Conservation (phyloP, 768 basidiomycete genomes). For the Kwoniella europaea region DNA sequence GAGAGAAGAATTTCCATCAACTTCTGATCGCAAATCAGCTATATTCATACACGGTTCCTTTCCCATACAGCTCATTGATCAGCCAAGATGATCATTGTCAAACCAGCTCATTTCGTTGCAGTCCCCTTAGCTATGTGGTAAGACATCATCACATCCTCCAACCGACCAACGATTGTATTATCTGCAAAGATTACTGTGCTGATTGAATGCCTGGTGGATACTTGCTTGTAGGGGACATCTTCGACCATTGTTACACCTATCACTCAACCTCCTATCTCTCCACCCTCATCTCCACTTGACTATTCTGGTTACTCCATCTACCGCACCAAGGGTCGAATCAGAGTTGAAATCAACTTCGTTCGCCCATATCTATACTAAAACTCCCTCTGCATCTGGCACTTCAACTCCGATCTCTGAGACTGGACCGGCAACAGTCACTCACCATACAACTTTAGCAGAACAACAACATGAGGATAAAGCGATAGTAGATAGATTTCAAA, state of each 20-base stretch:
- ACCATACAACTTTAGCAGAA: background rate
- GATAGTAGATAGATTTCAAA: constrained; percentile 18
- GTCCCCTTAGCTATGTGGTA: constrained; percentile 31
- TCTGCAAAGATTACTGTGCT: background rate
- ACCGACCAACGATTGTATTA: background rate
- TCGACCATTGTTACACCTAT: constrained; percentile 25
- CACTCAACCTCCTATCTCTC: constrained; percentile 20
- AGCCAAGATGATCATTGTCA: constrained; percentile 18
- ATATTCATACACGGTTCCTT: no score
- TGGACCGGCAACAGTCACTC: background rate
- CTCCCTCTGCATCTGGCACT: background rate
- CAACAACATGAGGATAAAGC: background rate
- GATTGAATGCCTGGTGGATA: no score
- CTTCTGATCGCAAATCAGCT: no score
- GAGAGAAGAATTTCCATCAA: no score
- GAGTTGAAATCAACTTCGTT: constrained; percentile 29
- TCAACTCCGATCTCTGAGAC: background rate
- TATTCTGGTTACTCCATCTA: constrained; percentile 27
- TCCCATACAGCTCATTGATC: no score
- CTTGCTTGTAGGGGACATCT: constrained; percentile 20
- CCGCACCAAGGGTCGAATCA: constrained; percentile 9
- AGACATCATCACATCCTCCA: constrained; percentile 1
- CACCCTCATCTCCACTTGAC: constrained; percentile 31
- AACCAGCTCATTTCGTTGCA: constrained; percentile 27
- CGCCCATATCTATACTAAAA: constrained; percentile 19